A percentile compares a stretch with the other conserved stretches of the same genome.
Evolutionary conservation across 2,329 filamentous ascomycete genomes (phyloP).

Genomic region (Aspergillus pseudoviridinutans): DNA sequence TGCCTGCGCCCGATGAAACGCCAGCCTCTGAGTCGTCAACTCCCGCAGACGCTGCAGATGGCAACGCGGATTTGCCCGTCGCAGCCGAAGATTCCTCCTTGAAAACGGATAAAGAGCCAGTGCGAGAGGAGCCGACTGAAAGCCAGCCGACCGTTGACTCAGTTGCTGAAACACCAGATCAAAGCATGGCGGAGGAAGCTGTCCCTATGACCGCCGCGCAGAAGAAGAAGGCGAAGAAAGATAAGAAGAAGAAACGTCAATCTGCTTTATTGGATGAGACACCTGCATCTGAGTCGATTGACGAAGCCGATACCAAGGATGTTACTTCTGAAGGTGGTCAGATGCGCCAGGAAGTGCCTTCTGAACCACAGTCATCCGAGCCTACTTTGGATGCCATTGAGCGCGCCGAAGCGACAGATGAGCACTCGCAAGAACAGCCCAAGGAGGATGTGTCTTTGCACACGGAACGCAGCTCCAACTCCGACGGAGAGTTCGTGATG

Average conservation of each 20-base stretch:
- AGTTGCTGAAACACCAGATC: slow-evolving; percentile 1
- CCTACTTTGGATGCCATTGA: neutral
- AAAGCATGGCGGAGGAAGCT: slow-evolving; percentile 2
- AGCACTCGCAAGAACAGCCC: neutral
- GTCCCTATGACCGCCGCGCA: slow-evolving; percentile 17
- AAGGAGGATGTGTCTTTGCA: neutral
- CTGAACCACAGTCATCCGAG: neutral
- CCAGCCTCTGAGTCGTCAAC: neutral
- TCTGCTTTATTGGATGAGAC: slow-evolving; percentile 5
- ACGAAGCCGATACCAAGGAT: neutral
- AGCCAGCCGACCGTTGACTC: slow-evolving; percentile 2
- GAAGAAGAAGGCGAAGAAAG: slow-evolving; percentile 25
- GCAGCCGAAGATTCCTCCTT: slow-evolving; percentile 1
- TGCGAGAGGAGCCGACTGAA: slow-evolving; percentile 5
- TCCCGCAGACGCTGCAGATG: neutral
- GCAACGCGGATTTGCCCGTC: neutral
- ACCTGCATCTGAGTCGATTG: neutral
- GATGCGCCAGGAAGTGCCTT: neutral
- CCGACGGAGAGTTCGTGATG: neutral
- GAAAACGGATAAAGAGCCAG: neutral
- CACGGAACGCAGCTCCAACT: neutral
- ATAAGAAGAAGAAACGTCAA: slow-evolving; percentile 20
- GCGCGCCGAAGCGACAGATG: neutral
- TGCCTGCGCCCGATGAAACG: slow-evolving; percentile 4
- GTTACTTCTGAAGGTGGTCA: neutral